These are phyloP conservation scores for Clarireedia homoeocarpa DNA, from an alignment of 2,329 filamentous ascomycete genomes.

Conservation along the genomic window DNA sequence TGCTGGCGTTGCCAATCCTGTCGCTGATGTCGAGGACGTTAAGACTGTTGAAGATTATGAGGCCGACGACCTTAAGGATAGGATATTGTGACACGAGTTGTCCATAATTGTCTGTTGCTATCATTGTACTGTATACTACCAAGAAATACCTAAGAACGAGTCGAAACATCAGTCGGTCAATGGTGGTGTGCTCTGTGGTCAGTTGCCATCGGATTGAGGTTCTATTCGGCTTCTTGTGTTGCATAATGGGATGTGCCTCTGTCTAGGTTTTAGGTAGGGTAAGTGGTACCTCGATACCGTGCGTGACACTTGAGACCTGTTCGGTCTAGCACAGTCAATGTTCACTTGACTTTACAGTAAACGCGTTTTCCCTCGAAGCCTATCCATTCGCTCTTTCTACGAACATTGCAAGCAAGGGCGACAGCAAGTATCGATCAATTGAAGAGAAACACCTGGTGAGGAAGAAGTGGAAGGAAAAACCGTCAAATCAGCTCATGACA, in stretches of 20 bases:
- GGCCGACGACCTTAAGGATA: constrained; percentile 16
- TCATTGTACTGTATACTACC: background rate
- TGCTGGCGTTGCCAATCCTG: constrained; percentile 3
- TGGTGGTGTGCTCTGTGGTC: background rate
- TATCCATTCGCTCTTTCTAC: no score
- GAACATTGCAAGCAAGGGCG: no score
- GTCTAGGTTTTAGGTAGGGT: no score
- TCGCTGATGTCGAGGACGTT: background rate
- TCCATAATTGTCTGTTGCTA: background rate
- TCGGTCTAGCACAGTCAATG: no score
- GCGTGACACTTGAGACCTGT: no score
- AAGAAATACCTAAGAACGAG: background rate
- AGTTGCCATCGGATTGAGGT: background rate
- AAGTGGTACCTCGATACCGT: no score
- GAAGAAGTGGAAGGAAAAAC: background rate
- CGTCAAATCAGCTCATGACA: no score
- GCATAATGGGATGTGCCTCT: background rate
- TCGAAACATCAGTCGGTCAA: background rate
- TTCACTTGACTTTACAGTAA: no score
- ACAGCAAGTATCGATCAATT: no score
- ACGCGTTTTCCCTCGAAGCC: no score
- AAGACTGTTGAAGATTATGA: background rate
- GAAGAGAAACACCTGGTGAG: no score
- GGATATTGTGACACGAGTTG: constrained; percentile 15
- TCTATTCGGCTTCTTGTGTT: background rate